These are phyloP conservation scores for Colletotrichum sp. DNA, from an alignment of 2,329 filamentous ascomycete species.

Conservation along the genomic window DNA sequence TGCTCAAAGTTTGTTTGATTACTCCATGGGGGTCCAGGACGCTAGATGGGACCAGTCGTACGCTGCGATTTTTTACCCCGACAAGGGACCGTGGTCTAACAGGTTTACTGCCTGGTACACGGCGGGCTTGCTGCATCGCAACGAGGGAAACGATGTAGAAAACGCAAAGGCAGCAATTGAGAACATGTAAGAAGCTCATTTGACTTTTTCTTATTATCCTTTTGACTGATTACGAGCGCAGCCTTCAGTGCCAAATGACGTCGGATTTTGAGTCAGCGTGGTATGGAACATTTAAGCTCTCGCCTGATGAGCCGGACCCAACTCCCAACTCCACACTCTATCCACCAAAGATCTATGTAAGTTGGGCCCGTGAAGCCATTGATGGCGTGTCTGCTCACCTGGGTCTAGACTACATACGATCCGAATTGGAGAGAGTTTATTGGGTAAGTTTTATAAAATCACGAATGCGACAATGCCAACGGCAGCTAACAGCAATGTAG, in stretches of 20 bases:
- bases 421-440: constrained; percentile 43
- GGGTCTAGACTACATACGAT: constrained; percentile 26
- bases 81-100: constrained; percentile 45
- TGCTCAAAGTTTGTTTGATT: constrained; percentile 42
- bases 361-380: background rate
- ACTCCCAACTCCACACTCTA: constrained; percentile 35
- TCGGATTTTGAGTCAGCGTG: constrained; percentile 41
- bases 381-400: background rate
- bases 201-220: background rate
- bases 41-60: constrained; percentile 44
- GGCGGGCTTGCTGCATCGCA: constrained; percentile 39
- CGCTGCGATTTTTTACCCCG: constrained; percentile 44
- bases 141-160: constrained; percentile 36
- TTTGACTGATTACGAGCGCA: background rate
- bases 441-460: constrained; percentile 23
- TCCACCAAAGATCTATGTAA: constrained; percentile 36
- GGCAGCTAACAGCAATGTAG: constrained; percentile 3
- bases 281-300: constrained; percentile 45
- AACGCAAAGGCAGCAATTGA: constrained; percentile 38
- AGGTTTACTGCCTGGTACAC: constrained; percentile 49
- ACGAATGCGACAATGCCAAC: background rate
- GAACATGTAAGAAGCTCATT: constrained; percentile 32
- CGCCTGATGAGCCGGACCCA: constrained; percentile 42
- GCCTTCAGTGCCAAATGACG: constrained; percentile 37
- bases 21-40: constrained; percentile 43